A percentile compares a stretch with the other conserved stretches of the same genome.
Evolutionary conservation across 352 stramenopile species (phyloP).

Genomic region (Phytopythium oedochilum): DNA sequence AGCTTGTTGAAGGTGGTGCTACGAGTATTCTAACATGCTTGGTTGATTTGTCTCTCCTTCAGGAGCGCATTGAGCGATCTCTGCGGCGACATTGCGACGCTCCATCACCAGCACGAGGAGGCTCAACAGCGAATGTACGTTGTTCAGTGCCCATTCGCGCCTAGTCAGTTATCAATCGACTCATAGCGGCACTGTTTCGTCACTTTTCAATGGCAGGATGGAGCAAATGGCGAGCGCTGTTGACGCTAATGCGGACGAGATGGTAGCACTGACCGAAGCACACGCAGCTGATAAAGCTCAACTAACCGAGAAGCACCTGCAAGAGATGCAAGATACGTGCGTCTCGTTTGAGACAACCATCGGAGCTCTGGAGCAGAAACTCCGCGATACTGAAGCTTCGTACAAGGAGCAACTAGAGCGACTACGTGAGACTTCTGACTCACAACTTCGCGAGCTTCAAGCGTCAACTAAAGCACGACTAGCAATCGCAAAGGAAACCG

Average conservation of each 20-base stretch:
- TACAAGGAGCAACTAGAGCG: slow-evolving; percentile 31
- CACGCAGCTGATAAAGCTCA: slow-evolving; percentile 27
- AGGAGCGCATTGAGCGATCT: slow-evolving; percentile 32
- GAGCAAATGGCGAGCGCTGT: slow-evolving; percentile 33
- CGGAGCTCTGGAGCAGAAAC: slow-evolving; percentile 22
- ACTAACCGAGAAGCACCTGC: slow-evolving; percentile 19
- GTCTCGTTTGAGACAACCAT: slow-evolving; percentile 23
- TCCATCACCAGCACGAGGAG: slow-evolving; percentile 37
- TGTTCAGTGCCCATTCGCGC: not conserved
- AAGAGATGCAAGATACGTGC: slow-evolving; percentile 16
- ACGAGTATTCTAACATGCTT: not conserved
- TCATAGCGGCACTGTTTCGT: no score
- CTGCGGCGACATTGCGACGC: slow-evolving; percentile 34
- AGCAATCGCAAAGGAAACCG: slow-evolving; percentile 10
- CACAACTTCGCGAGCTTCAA: slow-evolving; percentile 18
- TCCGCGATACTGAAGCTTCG: slow-evolving; percentile 18
- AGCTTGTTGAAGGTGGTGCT: not conserved
- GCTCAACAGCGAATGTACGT: slow-evolving; percentile 32
- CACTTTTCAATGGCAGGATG: no score
- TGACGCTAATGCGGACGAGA: slow-evolving; percentile 40
- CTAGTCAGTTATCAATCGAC: not conserved
- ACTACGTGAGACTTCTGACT: slow-evolving; percentile 20
- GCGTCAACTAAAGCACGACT: slow-evolving; percentile 14
- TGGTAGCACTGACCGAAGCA: slow-evolving; percentile 26
- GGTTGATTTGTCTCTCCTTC: not conserved